Conservation (phyloP, 257 asterid genomes). For the Rubia yunnanensis region DNA sequence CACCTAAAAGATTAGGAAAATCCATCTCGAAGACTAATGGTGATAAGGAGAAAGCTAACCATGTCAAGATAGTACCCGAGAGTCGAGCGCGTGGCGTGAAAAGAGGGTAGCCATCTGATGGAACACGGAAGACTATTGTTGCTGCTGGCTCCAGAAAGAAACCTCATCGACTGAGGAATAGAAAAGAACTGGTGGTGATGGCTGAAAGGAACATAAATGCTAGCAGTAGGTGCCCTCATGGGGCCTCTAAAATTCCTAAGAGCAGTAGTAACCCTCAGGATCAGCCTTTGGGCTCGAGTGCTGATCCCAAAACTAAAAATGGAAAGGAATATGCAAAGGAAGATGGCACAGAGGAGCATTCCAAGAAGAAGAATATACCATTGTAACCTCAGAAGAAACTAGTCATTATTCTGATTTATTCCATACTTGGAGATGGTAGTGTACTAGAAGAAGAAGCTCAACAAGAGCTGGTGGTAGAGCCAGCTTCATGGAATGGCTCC, state of each 20-base stretch:
- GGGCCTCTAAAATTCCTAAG: no score
- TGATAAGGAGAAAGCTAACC: background rate
- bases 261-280: background rate
- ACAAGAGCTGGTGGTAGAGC: background rate
- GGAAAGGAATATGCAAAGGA: background rate
- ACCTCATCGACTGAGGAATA: background rate
- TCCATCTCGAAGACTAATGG: background rate
- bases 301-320: no score
- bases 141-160: background rate
- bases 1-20: background rate
- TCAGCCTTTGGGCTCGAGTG: background rate
- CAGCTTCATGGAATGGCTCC: constrained; percentile 1
- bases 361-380: background rate
- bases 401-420: background rate
- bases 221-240: no score
- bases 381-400: background rate
- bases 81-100: background rate
- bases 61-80: background rate
- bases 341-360: background rate
- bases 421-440: background rate
- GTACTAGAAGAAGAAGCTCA: background rate
- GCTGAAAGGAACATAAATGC: no score
- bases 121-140: background rate
- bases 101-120: background rate
- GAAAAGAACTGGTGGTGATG: background rate